These are phyloP conservation scores for Nidula microcarpa DNA, from an alignment of 768 basidiomycete species.

Conservation along the genomic window DNA sequence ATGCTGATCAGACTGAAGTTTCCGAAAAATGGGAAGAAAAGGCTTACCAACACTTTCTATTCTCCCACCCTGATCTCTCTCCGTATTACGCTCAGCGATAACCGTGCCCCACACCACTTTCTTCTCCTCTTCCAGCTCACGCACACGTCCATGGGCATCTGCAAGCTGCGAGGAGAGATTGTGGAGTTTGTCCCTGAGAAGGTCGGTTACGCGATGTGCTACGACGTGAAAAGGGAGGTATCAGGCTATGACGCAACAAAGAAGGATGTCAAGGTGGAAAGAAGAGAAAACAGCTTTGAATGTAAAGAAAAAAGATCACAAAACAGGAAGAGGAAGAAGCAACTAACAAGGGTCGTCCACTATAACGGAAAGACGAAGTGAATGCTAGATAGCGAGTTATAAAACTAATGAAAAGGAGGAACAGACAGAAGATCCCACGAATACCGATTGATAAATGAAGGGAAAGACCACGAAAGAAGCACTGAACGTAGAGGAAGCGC, in stretches of 20 bases:
- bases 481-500: no score
- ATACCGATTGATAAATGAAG: no score
- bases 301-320: no score
- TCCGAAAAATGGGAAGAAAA: no score
- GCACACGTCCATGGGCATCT: constrained; percentile 23
- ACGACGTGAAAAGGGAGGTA: not conserved
- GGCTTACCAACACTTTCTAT: no score
- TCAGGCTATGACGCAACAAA: not conserved
- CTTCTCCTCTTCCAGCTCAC: constrained; percentile 33
- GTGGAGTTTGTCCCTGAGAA: constrained; percentile 35
- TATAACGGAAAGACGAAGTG: no score
- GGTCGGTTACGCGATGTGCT: constrained; percentile 35
- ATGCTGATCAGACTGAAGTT: no score
- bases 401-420: no score
- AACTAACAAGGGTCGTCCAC: not conserved
- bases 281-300: not conserved
- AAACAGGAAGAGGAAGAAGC: not conserved
- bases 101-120: constrained; percentile 10
- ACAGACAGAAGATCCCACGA: no score
- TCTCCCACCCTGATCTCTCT: no score
- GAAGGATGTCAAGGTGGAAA: not conserved
- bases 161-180: constrained; percentile 27
- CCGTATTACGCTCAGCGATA: not conserved
- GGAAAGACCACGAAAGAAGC: no score
- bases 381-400: no score